phyloP scores from a whole-genome alignment of 2,329 filamentous ascomycete species.

The Nemania diffusa region DNA sequence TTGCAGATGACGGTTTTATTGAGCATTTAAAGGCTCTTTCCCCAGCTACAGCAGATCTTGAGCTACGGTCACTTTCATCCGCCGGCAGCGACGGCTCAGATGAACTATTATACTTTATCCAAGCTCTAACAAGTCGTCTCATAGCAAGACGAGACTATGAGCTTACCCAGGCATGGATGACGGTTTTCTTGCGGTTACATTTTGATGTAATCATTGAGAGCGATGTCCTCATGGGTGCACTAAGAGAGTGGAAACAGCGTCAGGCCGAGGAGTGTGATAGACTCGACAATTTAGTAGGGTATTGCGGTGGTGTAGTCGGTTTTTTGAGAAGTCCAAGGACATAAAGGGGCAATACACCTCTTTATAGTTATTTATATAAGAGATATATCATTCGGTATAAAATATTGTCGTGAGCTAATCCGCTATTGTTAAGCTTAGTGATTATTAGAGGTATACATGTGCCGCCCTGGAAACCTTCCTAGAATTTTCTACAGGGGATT shows the following conservation, averaged over 20 bases:
- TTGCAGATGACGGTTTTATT: constrained; percentile 72
- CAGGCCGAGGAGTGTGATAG: constrained; percentile 77
- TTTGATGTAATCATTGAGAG: constrained; percentile 65
- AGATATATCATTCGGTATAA: background rate
- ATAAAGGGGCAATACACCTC: constrained; percentile 44
- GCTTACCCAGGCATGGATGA: constrained; percentile 96
- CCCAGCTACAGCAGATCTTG: constrained; percentile 87
- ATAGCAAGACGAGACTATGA: constrained; percentile 83
- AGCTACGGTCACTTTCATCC: constrained; percentile 80
- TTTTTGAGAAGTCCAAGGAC: constrained; percentile 76
- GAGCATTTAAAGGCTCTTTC: constrained; percentile 82
- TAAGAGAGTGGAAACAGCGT: constrained; percentile 76
- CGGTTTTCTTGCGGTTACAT: constrained; percentile 87
- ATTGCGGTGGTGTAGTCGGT: constrained; percentile 85
- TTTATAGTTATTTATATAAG: background rate
- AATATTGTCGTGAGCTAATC: background rate
- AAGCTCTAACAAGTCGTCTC: constrained; percentile 79
- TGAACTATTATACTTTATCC: constrained; percentile 83
- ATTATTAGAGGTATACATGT: too few species aligned
- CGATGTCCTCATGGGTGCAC: constrained; percentile 64
- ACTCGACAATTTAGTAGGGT: constrained; percentile 81
- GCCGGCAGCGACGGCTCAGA: constrained; percentile 62
- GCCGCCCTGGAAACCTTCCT: too few species aligned
- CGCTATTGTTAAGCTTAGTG: too few species aligned
- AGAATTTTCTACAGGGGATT: too few species aligned